Percentiles rank a stretch among this genome's conserved stretches.
These are phyloP conservation scores for Myxozyma sirexii DNA, from an alignment of 805 yeast genomes.

Conservation along the genomic window DNA sequence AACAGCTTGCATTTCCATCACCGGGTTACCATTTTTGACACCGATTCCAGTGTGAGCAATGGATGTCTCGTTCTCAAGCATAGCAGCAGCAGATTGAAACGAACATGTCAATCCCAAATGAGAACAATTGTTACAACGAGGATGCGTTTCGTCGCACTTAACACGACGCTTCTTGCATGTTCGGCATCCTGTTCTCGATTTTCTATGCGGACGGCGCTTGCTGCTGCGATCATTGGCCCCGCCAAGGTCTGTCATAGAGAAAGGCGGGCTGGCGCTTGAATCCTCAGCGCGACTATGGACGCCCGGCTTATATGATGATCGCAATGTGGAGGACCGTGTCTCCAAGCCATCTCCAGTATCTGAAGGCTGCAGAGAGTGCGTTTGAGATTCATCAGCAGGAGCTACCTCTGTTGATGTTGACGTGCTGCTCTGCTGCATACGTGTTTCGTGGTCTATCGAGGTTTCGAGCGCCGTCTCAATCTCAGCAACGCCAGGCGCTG, in stretches of 20 bases:
- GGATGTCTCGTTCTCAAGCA: constrained; percentile 22
- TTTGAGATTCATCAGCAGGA: too few relatives aligned
- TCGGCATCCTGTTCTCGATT: constrained; percentile 84
- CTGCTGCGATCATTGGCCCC: neutral
- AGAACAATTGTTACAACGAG: constrained; percentile 75
- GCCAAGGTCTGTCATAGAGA: neutral
- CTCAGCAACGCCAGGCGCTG: too few relatives aligned
- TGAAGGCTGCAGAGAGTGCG: too few relatives aligned
- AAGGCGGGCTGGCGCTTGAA: neutral
- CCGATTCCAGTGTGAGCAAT: constrained; percentile 20
- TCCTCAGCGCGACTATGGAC: neutral
- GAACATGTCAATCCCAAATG: constrained; percentile 80
- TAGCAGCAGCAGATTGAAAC: constrained; percentile 45
- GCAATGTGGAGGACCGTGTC: too few relatives aligned
- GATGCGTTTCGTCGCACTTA: constrained; percentile 87
- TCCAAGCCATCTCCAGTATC: too few relatives aligned
- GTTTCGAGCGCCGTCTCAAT: too few relatives aligned
- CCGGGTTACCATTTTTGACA: neutral
- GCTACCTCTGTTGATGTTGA: too few relatives aligned
- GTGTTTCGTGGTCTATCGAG: too few relatives aligned
- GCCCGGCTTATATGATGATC: too few relatives aligned
- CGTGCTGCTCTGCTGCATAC: too few relatives aligned
- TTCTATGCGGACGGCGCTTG: constrained; percentile 85
- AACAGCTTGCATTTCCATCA: neutral
- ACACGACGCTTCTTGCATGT: constrained; percentile 89